phyloP scores from a whole-genome alignment of 768 basidiomycete genomes.

The Scleroderma bovista region DNA sequence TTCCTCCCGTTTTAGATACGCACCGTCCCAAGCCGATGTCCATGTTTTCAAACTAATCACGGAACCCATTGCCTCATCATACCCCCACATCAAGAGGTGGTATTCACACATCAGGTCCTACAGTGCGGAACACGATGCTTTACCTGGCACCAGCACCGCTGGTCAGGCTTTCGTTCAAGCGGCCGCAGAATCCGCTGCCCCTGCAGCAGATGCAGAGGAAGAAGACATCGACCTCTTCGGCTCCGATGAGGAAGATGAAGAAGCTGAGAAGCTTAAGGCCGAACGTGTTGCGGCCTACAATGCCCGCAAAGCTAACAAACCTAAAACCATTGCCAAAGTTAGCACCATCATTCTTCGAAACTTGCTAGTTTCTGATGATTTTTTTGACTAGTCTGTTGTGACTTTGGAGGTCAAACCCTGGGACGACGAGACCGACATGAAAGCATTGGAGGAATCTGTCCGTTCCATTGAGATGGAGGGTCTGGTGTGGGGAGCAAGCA shows the following conservation, averaged over 20 bases:
- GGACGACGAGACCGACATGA: constrained; percentile 99
- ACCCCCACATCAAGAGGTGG: constrained; percentile 84
- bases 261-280: constrained; percentile 82
- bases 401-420: constrained; percentile 98
- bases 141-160: constrained; percentile 83
- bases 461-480: constrained; percentile 85
- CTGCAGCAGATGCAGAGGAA: constrained; percentile 47
- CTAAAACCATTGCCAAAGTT: constrained; percentile 86
- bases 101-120: constrained; percentile 93
- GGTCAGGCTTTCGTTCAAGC: constrained; percentile 65
- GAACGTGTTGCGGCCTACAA: constrained; percentile 93
- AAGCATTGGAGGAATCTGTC: constrained; percentile 72
- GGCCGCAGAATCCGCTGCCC: constrained; percentile 39
- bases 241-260: constrained; percentile 76
- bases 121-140: constrained; percentile 64
- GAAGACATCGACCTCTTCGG: constrained; percentile 87
- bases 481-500: constrained; percentile 93
- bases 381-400: constrained; percentile 74
- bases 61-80: constrained; percentile 55
- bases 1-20: constrained; percentile 52
- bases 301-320: constrained; percentile 87
- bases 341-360: constrained; percentile 9
- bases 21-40: constrained; percentile 92
- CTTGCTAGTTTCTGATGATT: constrained; percentile 1
- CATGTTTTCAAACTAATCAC: constrained; percentile 80